A percentile compares a stretch with the other conserved stretches of the same genome.
These are phyloP conservation scores for Inga oerstediana DNA, from an alignment of 306 rosid genomes.

Conservation along the genomic window DNA sequence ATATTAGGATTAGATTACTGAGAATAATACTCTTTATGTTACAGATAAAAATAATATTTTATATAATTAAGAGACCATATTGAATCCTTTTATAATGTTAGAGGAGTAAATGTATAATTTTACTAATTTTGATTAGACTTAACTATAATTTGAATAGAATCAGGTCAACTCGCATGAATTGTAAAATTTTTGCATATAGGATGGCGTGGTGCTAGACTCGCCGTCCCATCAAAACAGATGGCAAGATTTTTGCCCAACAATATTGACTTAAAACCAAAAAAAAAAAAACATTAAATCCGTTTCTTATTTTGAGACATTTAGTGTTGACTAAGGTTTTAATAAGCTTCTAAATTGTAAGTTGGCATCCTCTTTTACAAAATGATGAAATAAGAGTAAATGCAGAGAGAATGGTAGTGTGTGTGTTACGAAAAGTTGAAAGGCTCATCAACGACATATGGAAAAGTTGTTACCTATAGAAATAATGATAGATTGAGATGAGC, in stretches of 20 bases:
- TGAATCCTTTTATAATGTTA: no score
- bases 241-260: neutral
- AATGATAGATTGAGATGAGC: conserved; percentile 30
- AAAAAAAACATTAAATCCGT: neutral
- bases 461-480: conserved; percentile 29
- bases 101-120: no score
- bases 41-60: no score
- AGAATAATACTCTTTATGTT: no score
- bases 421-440: conserved; percentile 26
- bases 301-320: neutral
- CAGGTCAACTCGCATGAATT: no score
- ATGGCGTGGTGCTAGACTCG: no score
- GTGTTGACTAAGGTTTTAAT: neutral
- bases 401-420: conserved; percentile 7
- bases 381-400: neutral
- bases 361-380: conserved; percentile 21
- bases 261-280: neutral
- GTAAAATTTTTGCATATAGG: no score
- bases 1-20: no score
- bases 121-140: no score
- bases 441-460: conserved; percentile 25
- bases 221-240: no score
- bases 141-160: no score
- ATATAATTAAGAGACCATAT: no score
- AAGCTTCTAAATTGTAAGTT: neutral